A percentile compares a stretch with the other conserved stretches of the same genome.
Conservation (phyloP, 768 basidiomycete species). For the Austroboletus eburneus region DNA sequence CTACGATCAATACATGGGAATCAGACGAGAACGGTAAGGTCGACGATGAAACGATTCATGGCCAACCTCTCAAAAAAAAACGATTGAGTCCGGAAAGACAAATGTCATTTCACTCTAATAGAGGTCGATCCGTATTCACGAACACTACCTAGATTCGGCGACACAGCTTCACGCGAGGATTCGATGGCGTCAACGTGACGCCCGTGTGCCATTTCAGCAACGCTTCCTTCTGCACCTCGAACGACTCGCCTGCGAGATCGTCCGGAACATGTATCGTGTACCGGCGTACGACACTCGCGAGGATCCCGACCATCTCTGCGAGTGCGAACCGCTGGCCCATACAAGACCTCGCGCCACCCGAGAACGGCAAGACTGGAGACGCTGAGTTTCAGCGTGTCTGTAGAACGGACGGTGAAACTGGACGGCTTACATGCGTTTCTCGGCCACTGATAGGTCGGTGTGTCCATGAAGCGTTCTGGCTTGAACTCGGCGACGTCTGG, state of each 20-base stretch:
- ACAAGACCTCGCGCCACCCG: slow-evolving; percentile 42
- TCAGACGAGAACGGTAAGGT: slow-evolving; percentile 64
- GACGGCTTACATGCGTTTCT: slow-evolving; percentile 42
- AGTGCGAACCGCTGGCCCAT: slow-evolving; percentile 49
- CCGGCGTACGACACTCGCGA: slow-evolving; percentile 40
- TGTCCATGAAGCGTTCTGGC: slow-evolving; percentile 50
- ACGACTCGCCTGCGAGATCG: slow-evolving; percentile 26
- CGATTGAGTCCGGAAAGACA: no score
- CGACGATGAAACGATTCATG: no score
- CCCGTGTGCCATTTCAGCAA: slow-evolving; percentile 37
- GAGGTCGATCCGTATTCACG: no score
- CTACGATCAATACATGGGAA: slow-evolving; percentile 80
- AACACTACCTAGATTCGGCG: slow-evolving; percentile 22
- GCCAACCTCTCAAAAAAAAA: no score
- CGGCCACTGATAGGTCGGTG: slow-evolving; percentile 46
- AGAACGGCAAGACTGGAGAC: slow-evolving; percentile 41
- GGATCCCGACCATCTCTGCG: slow-evolving; percentile 38
- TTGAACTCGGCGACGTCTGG: slow-evolving; percentile 41
- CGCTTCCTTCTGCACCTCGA: slow-evolving; percentile 31
- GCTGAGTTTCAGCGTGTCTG: no score
- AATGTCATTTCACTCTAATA: no score
- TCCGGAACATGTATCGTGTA: slow-evolving; percentile 41
- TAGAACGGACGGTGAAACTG: background rate
- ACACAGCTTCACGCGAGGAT: slow-evolving; percentile 23
- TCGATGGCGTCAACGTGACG: slow-evolving; percentile 34